These are phyloP conservation scores for Saccharomyces mikatae DNA, from an alignment of 805 yeast species.

Conservation along the genomic window DNA sequence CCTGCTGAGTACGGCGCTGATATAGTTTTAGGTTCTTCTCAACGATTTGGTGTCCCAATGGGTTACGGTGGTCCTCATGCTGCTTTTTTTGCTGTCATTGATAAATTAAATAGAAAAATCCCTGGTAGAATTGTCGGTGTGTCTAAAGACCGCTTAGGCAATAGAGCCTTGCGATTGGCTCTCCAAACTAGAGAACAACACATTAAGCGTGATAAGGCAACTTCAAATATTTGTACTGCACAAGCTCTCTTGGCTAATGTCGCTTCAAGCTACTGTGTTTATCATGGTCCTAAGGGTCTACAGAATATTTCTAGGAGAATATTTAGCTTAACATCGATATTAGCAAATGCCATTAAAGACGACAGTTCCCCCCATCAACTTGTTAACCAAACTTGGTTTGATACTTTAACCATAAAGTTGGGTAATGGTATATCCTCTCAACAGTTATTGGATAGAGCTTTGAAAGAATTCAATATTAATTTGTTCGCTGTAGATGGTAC, in stretches of 20 bases:
- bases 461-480: constrained; percentile 59
- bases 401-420: constrained; percentile 67
- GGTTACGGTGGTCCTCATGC: constrained; percentile 99
- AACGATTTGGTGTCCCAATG: constrained; percentile 94
- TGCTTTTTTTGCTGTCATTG: constrained; percentile 87
- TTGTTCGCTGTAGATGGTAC: constrained; percentile 56
- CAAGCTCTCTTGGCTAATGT: constrained; percentile 94
- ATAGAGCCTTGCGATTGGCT: constrained; percentile 84
- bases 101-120: constrained; percentile 76
- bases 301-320: constrained; percentile 69
- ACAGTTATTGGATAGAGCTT: constrained; percentile 49
- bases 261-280: constrained; percentile 91
- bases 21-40: constrained; percentile 85
- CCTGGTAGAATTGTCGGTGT: constrained; percentile 96
- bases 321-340: constrained; percentile 60
- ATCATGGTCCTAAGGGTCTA: constrained; percentile 89
- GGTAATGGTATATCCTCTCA: constrained; percentile 42
- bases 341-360: constrained; percentile 50
- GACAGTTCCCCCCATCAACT: constrained; percentile 39
- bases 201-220: constrained; percentile 94
- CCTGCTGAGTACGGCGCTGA: constrained; percentile 88
- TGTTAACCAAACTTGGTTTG: constrained; percentile 65
- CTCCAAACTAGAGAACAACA: constrained; percentile 98
- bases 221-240: constrained; percentile 96
- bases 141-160: constrained; percentile 84